A percentile compares a stretch with the other conserved stretches of the same genome.
Conservation (phyloP, 441 rosid genomes). For the Pelargonium exstipulatum region DNA sequence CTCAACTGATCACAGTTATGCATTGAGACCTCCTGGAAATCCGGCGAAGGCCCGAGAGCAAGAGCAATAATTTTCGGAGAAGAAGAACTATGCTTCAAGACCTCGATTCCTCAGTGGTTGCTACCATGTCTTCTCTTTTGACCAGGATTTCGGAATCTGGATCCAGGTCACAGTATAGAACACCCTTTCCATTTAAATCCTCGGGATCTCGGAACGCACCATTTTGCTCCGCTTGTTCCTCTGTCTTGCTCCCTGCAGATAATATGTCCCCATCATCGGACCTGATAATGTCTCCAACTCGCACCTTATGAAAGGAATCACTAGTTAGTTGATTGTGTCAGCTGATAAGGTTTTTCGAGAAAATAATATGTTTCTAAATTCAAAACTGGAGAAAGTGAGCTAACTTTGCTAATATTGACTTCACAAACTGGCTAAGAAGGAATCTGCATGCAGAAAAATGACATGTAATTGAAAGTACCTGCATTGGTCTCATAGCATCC, state of each 20-base stretch:
- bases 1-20: neutral
- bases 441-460: too few relatives aligned
- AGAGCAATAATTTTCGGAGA: neutral
- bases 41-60: neutral
- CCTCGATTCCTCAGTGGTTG: neutral
- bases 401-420: too few relatives aligned
- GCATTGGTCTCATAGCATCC: constrained; percentile 47
- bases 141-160: constrained; percentile 31
- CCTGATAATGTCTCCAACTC: constrained; percentile 26
- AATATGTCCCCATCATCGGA: constrained; percentile 24
- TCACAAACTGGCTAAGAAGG: too few relatives aligned
- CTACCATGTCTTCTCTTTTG: constrained; percentile 24
- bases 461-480: constrained; percentile 28
- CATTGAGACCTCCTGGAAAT: neutral
- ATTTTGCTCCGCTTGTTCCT: constrained; percentile 21
- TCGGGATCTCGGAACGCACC: constrained; percentile 23
- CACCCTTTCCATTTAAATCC: constrained; percentile 33
- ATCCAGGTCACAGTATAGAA: constrained; percentile 36
- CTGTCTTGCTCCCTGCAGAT: constrained; percentile 22
- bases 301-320: constrained; percentile 30
- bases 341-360: neutral
- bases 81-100: too few relatives aligned
- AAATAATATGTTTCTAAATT: too few relatives aligned
- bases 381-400: too few relatives aligned
- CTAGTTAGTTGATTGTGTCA: neutral